Evolutionary conservation across 1,139 yeast genomes (phyloP).

Genomic region (Zhuliangozyma blackwelliae): DNA sequence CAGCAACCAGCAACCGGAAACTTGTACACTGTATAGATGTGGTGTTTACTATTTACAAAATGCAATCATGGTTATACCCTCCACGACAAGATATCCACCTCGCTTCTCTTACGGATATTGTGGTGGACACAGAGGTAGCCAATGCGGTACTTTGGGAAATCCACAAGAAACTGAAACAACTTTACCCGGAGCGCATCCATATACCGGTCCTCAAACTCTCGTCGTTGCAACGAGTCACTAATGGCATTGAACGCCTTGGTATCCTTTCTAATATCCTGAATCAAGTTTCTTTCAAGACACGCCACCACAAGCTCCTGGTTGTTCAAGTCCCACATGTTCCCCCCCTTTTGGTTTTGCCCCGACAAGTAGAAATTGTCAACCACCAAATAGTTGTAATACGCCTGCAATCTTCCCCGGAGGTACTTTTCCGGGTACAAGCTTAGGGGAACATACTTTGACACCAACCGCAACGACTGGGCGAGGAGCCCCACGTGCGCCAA

Average conservation of each 20-base stretch:
- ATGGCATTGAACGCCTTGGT: slow-evolving; percentile 12
- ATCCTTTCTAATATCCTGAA: slow-evolving; percentile 23
- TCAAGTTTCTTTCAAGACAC: slow-evolving; percentile 48
- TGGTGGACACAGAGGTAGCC: slow-evolving; percentile 27
- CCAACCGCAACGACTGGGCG: slow-evolving; percentile 32
- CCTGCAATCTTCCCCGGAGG: slow-evolving; percentile 35
- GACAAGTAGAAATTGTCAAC: slow-evolving; percentile 50
- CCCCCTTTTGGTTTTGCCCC: slow-evolving; percentile 32
- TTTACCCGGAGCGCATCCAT: slow-evolving; percentile 20
- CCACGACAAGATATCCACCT: slow-evolving; percentile 5
- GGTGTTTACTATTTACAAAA: not conserved
- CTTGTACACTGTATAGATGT: no score
- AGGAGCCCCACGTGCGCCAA: slow-evolving; percentile 29
- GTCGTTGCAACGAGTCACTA: slow-evolving; percentile 11
- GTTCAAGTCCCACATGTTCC: slow-evolving; percentile 45
- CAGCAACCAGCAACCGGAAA: no score
- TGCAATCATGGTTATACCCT: slow-evolving; percentile 2
- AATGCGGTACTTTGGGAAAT: slow-evolving; percentile 29
- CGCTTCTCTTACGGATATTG: slow-evolving; percentile 2
- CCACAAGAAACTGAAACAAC: slow-evolving; percentile 29
- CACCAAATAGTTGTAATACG: slow-evolving; percentile 38
- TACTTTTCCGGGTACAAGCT: slow-evolving; percentile 32
- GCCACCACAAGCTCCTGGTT: slow-evolving; percentile 42
- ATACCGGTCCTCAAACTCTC: slow-evolving; percentile 10
- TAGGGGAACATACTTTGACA: slow-evolving; percentile 37